phyloP scores from a whole-genome alignment of 176 grass and related monocot species.

The Hordeum marinum region DNA sequence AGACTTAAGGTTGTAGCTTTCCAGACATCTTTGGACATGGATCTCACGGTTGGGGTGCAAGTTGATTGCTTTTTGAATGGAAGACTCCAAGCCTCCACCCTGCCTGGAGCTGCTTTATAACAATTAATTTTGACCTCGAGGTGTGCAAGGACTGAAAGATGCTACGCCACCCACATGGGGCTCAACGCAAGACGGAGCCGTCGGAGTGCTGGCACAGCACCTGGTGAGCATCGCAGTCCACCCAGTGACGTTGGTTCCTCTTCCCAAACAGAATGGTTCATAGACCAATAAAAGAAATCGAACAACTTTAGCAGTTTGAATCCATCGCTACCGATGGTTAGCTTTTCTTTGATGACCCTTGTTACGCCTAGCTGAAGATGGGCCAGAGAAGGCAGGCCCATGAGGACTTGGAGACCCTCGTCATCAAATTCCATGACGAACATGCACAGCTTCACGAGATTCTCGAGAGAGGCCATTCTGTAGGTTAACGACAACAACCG shows the following conservation, averaged over 20 bases:
- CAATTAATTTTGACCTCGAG: not conserved
- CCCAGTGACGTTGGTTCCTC: not conserved
- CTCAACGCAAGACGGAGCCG: not conserved
- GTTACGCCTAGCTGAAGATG: not conserved
- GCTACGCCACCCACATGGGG: not conserved
- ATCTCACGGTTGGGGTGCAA: not conserved
- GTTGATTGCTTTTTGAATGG: not conserved
- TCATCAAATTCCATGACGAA: rapidly evolving
- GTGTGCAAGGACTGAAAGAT: not conserved
- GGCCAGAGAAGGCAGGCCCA: not conserved
- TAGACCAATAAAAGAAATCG: too few species aligned
- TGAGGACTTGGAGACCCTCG: not conserved
- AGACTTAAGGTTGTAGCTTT: not conserved
- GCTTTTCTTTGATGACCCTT: not conserved
- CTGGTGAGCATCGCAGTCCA: not conserved
- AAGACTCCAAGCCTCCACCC: not conserved
- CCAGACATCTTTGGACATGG: rapidly evolving
- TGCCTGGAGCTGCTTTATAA: not conserved
- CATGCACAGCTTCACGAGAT: not conserved
- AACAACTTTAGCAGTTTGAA: not conserved
- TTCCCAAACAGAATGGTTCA: too few species aligned
- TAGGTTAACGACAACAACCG: too few species aligned
- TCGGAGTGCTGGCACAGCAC: not conserved
- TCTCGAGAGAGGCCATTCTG: not conserved
- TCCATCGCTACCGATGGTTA: not conserved